Conservation (phyloP, 192 early-diverging fungal genomes). For the Backusella tuberculispora region DNA sequence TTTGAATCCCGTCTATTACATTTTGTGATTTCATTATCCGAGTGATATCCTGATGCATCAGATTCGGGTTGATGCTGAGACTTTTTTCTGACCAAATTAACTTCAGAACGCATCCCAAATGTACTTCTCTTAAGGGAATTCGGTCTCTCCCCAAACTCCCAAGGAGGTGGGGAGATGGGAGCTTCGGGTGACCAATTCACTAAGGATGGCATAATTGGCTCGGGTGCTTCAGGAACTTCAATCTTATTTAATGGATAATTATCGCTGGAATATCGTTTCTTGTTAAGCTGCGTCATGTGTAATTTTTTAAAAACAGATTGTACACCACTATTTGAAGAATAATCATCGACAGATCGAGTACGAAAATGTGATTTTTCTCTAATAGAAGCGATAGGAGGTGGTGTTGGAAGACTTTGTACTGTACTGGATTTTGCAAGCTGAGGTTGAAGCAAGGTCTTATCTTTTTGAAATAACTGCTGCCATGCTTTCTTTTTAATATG, state of each 20-base stretch:
- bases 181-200: conserved; percentile 15
- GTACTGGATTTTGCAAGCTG: neutral
- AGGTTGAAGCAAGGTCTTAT: neutral
- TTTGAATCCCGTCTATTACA: neutral
- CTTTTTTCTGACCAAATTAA: neutral
- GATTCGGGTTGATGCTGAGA: neutral
- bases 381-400: neutral
- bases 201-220: neutral
- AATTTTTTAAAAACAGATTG: conserved; percentile 19
- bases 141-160: neutral
- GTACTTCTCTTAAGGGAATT: neutral
- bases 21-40: conserved; percentile 4
- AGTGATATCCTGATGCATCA: neutral
- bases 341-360: neutral
- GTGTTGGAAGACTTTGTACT: neutral
- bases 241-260: neutral
- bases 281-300: neutral
- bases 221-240: neutral
- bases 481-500: conserved; percentile 10
- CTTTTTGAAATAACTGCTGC: conserved; percentile 5
- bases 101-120: neutral
- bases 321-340: neutral
- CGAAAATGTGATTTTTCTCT: neutral
- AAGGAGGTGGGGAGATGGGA: conserved; percentile 2
- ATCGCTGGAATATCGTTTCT: neutral